These are phyloP conservation scores for Myxozyma mucilagina DNA, from an alignment of 805 yeast genomes.

Conservation along the genomic window DNA sequence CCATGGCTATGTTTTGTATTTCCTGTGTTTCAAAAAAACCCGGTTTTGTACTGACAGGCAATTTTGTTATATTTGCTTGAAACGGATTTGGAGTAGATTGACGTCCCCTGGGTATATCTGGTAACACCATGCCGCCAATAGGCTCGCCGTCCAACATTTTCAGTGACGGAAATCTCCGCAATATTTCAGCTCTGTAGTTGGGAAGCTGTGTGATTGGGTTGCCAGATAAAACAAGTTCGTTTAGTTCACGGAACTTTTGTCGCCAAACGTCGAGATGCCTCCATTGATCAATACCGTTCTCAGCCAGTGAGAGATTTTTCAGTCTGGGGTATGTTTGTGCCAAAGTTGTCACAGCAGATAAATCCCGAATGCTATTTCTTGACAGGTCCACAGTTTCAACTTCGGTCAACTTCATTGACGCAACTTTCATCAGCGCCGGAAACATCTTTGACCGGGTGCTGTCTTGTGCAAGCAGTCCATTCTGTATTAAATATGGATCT, in stretches of 20 bases:
- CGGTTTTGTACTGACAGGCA: conserved; percentile 48
- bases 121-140: conserved; percentile 60
- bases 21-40: conserved; percentile 81
- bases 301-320: conserved; percentile 74
- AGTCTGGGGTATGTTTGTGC: conserved; percentile 74
- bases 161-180: conserved; percentile 76
- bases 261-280: conserved; percentile 72
- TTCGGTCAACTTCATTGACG: conserved; percentile 6
- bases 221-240: conserved; percentile 75
- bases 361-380: conserved; percentile 63
- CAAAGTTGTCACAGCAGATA: conserved; percentile 58
- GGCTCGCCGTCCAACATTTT: conserved; percentile 74
- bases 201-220: conserved; percentile 59
- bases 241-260: conserved; percentile 66
- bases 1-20: conserved; percentile 69
- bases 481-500: conserved; percentile 59
- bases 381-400: conserved; percentile 49
- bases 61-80: conserved; percentile 23
- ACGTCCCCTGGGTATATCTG: conserved; percentile 2
- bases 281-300: conserved; percentile 64
- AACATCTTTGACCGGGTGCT: conserved; percentile 67
- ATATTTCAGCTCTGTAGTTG: conserved; percentile 57
- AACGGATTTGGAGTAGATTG: conserved; percentile 12
- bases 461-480: conserved; percentile 64
- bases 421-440: conserved; percentile 60